Conservation (phyloP, 164 flowering plant genomes). For the Kingdonia uniflora region DNA sequence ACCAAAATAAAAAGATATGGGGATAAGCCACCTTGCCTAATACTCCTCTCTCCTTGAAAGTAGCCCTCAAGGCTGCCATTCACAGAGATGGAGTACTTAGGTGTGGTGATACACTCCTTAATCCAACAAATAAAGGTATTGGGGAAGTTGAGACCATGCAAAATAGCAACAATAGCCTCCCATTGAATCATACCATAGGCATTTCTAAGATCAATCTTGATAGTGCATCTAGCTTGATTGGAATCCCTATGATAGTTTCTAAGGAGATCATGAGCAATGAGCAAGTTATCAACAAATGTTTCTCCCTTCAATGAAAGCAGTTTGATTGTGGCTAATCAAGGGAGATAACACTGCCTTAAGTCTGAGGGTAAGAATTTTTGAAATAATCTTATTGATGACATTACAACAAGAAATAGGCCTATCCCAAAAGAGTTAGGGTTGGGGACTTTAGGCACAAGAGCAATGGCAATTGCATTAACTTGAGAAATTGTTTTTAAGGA, state of each 20-base stretch:
- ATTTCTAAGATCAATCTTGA: not conserved
- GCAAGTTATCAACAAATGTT: not conserved
- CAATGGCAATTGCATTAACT: too few relatives aligned
- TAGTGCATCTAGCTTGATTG: not conserved
- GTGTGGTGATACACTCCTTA: not conserved
- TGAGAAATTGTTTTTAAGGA: too few relatives aligned
- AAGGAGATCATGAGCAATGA: not conserved
- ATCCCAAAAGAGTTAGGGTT: too few relatives aligned
- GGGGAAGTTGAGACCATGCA: not conserved
- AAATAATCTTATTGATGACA: too few relatives aligned
- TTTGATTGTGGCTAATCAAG: not conserved
- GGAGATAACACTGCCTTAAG: too few relatives aligned
- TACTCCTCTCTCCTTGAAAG: not conserved
- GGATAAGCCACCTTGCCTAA: not conserved
- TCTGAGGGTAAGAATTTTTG: too few relatives aligned
- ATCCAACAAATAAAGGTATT: not conserved
- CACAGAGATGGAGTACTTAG: not conserved
- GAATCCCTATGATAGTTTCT: not conserved
- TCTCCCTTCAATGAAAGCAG: not conserved
- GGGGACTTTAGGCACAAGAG: too few relatives aligned
- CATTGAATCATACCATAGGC: not conserved
- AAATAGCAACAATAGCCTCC: not conserved
- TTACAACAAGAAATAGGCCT: too few relatives aligned
- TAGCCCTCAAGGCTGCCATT: not conserved
- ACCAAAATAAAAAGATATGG: not conserved